Evolutionary conservation across 495 filamentous ascomycete species (phyloP), one percentile per base, ranked within the genome.

Genomic region (Penicillium crystallinum): DNA sequence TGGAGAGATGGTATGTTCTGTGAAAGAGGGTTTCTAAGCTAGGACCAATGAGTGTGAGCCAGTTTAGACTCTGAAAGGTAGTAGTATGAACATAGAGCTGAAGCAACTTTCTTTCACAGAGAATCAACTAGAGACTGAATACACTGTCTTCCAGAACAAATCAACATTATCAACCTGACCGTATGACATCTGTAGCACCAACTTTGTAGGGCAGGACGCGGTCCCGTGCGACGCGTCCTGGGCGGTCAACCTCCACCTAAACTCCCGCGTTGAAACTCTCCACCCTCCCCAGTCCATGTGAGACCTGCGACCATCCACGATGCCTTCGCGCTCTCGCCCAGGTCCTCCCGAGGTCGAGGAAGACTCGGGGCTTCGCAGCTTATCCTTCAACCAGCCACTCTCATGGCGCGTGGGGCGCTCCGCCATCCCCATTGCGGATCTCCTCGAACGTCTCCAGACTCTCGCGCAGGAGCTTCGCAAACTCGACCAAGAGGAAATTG

Each of bases 321-420:
- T 77, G 74, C 74, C 72, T 64, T 66, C 72, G 71, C 74, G 74
- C 72, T 72, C 74, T 68, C 71, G 74, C 57, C 66, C 70, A 64
- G 62, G 57, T 65, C 65, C 67, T 65, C 64, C 67, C 56, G 61
- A 66, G 55, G 55, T 67, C 27, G 71, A 73, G 61, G 69, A 71
- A 25, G 58, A 61, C 14, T 44, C 68, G 44, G 72, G 64, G 34
- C 72, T 75, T 64, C 68, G 58, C 51, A 65, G 58, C 37, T 61
- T 76, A 43, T 59, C 74, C 52, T 97, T 97, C 80, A 83, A 92
- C 59, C 87, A 97, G 61, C 79, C 89, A 15, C 71, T 99, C 34
- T 86, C 90, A 70, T 97, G 95, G 90, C 87, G 88, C 61, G 88
- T 90, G 41, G 95, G 92, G 46, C 93, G 89, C 64, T 69, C 78